phyloP scores from a whole-genome alignment of 2,329 filamentous ascomycete genomes.

The Colletotrichum sidae region DNA sequence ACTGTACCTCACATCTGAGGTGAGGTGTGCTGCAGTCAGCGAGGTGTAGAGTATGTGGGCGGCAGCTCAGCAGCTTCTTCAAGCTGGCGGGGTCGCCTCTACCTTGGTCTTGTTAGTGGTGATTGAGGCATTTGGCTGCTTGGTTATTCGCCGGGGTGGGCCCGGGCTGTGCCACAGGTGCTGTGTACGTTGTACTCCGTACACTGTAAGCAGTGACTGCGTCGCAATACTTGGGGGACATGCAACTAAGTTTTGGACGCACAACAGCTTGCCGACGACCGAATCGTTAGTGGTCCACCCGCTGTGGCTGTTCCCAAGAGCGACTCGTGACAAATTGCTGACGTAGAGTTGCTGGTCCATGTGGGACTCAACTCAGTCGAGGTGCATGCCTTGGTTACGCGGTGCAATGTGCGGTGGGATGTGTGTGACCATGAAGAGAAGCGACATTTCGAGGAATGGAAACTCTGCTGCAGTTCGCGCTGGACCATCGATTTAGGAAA shows the following conservation, averaged over 20 bases:
- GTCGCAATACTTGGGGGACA: too few species aligned
- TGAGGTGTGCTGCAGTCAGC: too few species aligned
- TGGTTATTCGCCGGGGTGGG: constrained; percentile 24
- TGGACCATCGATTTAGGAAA: constrained; percentile 16
- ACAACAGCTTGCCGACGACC: constrained; percentile 6
- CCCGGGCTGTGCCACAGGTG: background rate
- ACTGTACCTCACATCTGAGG: too few species aligned
- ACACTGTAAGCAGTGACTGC: too few species aligned
- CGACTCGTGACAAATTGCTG: constrained; percentile 8
- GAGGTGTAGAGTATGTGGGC: too few species aligned
- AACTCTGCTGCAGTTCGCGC: constrained; percentile 13
- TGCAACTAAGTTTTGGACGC: too few species aligned
- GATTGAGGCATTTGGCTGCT: constrained; percentile 29
- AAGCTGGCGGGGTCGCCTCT: constrained; percentile 4
- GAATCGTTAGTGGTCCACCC: constrained; percentile 14
- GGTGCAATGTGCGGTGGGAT: constrained; percentile 1
- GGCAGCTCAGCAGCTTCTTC: constrained; percentile 17
- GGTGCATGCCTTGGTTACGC: background rate
- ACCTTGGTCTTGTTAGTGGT: constrained; percentile 23
- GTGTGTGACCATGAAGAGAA: constrained; percentile 4
- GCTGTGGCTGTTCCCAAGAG: constrained; percentile 2
- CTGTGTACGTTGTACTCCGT: too few species aligned
- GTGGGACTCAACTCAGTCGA: background rate
- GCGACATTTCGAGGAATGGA: background rate
- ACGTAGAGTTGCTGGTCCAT: constrained; percentile 16